Conservation (phyloP, 345 rosid species). For the Gossypium anomalum region DNA sequence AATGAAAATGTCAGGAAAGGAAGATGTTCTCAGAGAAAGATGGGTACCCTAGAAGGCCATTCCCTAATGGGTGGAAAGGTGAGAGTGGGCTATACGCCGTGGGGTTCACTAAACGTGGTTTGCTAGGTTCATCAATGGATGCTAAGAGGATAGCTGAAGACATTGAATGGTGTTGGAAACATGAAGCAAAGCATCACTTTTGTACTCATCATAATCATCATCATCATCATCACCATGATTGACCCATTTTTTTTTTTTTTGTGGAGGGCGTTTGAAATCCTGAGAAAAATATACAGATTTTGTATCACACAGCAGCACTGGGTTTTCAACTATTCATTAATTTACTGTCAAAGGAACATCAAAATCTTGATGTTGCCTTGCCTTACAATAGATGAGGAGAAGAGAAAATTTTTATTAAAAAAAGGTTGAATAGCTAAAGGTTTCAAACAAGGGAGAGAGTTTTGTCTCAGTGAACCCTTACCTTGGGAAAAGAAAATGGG, state of each 20-base stretch:
- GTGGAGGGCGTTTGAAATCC: not conserved
- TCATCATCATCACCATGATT: not conserved
- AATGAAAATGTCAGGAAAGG: conserved; percentile 43
- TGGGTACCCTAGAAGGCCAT: conserved; percentile 65
- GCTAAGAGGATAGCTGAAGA: conserved; percentile 74
- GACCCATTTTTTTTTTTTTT: not conserved
- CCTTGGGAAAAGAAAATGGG: not conserved
- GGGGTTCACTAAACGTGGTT: conserved; percentile 85
- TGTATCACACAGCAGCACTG: no score
- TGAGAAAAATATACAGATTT: not conserved
- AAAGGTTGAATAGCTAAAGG: not conserved
- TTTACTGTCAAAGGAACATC: no score
- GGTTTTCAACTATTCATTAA: no score
- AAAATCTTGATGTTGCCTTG: no score
- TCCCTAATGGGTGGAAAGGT: conserved; percentile 97
- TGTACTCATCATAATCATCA: conserved; percentile 16
- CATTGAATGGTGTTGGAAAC: conserved; percentile 41
- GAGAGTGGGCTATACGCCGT: conserved; percentile 88
- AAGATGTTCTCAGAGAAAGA: conserved; percentile 74
- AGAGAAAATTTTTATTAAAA: no score
- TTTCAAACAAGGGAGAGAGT: not conserved
- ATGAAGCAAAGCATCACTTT: conserved; percentile 25
- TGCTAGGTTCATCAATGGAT: conserved; percentile 79
- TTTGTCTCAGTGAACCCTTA: conserved; percentile 6
- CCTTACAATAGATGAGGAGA: no score